Evolutionary conservation across 2,329 filamentous ascomycete genomes (phyloP).

Genomic region (Aspergillus aculeatinus): DNA sequence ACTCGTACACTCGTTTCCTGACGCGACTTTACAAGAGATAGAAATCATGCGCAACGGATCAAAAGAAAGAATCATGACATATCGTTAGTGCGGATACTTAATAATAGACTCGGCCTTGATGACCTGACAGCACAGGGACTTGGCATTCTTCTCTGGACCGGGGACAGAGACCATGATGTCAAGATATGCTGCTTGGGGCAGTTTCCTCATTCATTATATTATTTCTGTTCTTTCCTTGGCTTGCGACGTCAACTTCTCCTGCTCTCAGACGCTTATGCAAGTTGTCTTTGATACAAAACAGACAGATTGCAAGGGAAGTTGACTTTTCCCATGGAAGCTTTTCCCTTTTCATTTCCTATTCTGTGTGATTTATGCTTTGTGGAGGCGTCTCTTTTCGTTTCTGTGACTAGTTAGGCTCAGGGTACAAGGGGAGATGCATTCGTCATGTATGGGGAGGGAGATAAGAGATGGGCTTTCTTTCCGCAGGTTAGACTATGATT

Average conservation of each 20-base stretch:
- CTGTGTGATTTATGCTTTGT: neutral
- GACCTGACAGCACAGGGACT: conserved; percentile 20
- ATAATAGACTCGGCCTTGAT: conserved; percentile 30
- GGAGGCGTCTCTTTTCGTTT: neutral
- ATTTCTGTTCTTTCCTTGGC: neutral
- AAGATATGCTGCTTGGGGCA: neutral
- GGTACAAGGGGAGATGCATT: neutral
- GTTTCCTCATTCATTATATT: neutral
- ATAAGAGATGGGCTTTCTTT: neutral
- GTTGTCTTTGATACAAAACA: too few relatives aligned
- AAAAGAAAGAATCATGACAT: conserved; percentile 25
- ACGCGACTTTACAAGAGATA: conserved; percentile 20
- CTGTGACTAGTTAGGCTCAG: too few relatives aligned
- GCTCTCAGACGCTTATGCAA: neutral
- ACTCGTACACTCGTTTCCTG: conserved; percentile 5
- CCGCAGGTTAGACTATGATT: neutral
- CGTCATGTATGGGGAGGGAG: neutral
- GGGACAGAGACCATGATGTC: neutral
- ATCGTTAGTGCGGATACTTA: conserved; percentile 31
- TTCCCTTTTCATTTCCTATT: neutral
- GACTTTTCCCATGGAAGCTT: neutral
- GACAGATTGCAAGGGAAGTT: neutral
- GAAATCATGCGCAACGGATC: conserved; percentile 29
- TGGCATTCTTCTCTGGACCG: conserved; percentile 10
- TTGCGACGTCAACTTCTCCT: neutral